A percentile compares a stretch with the other conserved stretches of the same genome.
These are phyloP conservation scores for Sporothrix luriei DNA, from an alignment of 2,329 filamentous ascomycete genomes.

Conservation along the genomic window DNA sequence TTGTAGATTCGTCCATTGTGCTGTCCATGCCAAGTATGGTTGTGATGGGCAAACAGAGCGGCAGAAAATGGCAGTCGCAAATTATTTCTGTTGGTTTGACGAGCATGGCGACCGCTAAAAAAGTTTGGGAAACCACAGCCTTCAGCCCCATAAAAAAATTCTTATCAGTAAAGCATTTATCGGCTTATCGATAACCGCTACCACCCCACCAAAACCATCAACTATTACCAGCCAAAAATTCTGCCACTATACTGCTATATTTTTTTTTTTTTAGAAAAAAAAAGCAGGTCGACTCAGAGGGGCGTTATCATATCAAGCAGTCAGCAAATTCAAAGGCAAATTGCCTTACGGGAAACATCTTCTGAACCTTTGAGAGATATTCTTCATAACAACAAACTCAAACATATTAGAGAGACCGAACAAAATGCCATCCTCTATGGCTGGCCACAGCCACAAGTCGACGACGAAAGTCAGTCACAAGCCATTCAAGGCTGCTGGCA, in stretches of 20 bases:
- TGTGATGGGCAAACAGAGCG: background rate
- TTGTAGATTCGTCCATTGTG: constrained; percentile 30
- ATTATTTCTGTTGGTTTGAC: constrained; percentile 15
- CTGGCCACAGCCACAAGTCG: constrained; percentile 82
- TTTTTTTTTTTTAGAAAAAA: constrained; percentile 25
- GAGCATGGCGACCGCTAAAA: constrained; percentile 4
- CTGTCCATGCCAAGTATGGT: background rate
- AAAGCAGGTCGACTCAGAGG: background rate
- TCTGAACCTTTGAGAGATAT: background rate
- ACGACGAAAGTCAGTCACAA: constrained; percentile 90
- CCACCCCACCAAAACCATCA: constrained; percentile 19
- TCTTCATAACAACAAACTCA: constrained; percentile 12
- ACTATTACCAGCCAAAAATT: constrained; percentile 14
- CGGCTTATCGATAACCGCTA: constrained; percentile 29
- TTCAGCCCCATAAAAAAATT: constrained; percentile 28
- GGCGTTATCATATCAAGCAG: background rate
- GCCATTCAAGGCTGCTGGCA: constrained; percentile 86
- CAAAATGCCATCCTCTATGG: constrained; percentile 44
- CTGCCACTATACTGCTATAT: constrained; percentile 8
- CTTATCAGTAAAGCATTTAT: constrained; percentile 29
- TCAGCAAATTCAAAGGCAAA: background rate
- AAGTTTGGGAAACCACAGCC: background rate
- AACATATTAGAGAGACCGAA: background rate
- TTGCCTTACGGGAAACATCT: background rate
- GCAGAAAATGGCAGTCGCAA: background rate